Base-by-base conservation (phyloP, 768 basidiomycete species). In the Tricholoma sp. region DNA sequence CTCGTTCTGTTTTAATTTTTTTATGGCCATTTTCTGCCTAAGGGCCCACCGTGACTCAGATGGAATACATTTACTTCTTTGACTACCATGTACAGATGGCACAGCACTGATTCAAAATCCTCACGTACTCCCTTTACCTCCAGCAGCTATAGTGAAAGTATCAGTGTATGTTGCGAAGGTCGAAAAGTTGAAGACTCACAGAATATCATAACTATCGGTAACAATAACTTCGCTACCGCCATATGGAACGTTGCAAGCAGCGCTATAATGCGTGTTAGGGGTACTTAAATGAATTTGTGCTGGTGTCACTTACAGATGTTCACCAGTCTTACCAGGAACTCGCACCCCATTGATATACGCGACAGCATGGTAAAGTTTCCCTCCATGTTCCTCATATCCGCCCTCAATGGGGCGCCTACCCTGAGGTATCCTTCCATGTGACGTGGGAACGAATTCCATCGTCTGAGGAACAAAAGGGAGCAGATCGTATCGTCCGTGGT, bases 401-500 rank as follows among this genome's bases (percentile, higher is more conserved):
- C 88, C 91, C 62, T 87, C 83, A 16, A 91, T 76, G 0, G 86
- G 85, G 12, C 73, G 69, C 32, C 83, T 74, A 4, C 83, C 83
- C 2, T 67, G 60, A 5, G 89, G 85, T 54, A 89, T 76, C 45
- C 69, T 73, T 3, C 90, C 90, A 56, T 81, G 68, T 10, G 80
- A 77, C 0, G 89, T 81, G 0, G 49, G 73, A 6, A 92, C 86
- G 77, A 82, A 89, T 68, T 89, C 89, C 90, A 93, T 93, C 54
- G 79, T 80, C 22, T 72, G 69, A 0, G 76, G 71, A 39, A 81
- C 79, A 67, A 89, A 86, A 3, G 90, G 88, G 0, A 94, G 78
- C 34, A 94, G 71, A 67, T 92, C 89, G 61, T 79, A 92, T 16
- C 89, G 77, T 1, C 88, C 89, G 7, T 72, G 56, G 60, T 92